Conservation (phyloP, 331 rosid species). For the Rosa hybrid region DNA sequence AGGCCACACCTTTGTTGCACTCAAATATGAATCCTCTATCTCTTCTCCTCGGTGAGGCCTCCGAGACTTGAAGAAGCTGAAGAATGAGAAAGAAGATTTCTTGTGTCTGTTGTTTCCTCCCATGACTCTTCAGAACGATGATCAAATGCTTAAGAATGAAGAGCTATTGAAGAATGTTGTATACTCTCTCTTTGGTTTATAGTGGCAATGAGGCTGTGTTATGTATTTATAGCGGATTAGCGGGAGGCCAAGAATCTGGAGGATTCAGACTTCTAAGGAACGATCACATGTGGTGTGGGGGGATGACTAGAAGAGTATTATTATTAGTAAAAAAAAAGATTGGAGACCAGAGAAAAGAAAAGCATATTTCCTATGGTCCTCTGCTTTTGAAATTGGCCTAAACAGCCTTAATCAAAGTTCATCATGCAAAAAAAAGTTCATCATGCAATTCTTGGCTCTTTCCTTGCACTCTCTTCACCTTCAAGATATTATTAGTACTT, state of each 20-base stretch:
- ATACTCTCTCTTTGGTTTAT: slow-evolving; percentile 26
- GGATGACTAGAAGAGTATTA: neutral
- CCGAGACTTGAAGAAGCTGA: slow-evolving; percentile 50
- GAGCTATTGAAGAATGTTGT: slow-evolving; percentile 1
- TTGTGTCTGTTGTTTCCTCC: slow-evolving; percentile 54
- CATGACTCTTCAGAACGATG: slow-evolving; percentile 24
- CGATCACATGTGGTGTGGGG: slow-evolving; percentile 19
- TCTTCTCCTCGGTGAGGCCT: slow-evolving; percentile 30
- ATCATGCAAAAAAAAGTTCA: neutral
- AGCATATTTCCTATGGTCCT: slow-evolving; percentile 48
- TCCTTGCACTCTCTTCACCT: slow-evolving; percentile 14
- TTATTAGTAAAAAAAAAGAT: neutral
- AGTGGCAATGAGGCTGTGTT: slow-evolving; percentile 7
- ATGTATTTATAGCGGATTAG: slow-evolving; percentile 32
- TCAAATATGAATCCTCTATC: slow-evolving; percentile 25
- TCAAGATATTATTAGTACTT: neutral
- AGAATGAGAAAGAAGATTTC: slow-evolving; percentile 50
- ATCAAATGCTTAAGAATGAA: slow-evolving; percentile 19
- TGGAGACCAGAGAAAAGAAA: neutral
- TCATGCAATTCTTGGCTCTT: neutral
- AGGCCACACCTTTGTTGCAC: slow-evolving; percentile 47
- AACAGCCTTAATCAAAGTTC: slow-evolving; percentile 11
- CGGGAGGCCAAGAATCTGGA: slow-evolving; percentile 42
- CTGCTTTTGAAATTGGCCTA: slow-evolving; percentile 33
- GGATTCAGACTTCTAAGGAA: slow-evolving; percentile 28